Conservation (phyloP, 352 stramenopile species). For the Pythium dissimile region DNA sequence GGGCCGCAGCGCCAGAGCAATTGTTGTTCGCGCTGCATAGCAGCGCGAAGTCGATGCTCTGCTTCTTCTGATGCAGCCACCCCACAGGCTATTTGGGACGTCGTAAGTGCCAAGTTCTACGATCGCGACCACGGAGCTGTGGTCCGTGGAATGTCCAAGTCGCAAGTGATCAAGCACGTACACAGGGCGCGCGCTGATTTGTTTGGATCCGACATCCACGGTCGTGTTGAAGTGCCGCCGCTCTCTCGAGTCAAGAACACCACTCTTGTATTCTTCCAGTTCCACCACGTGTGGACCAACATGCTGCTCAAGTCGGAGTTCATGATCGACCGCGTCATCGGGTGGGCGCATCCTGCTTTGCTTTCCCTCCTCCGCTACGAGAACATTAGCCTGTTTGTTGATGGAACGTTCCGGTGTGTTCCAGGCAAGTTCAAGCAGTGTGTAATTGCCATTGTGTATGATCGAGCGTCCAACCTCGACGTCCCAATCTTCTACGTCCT, state of each 20-base stretch:
- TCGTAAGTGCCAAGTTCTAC: not conserved
- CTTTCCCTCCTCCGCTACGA: slow-evolving; percentile 9
- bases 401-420: slow-evolving; percentile 20
- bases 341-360: slow-evolving; percentile 16
- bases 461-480: slow-evolving; percentile 5
- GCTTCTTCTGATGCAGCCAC: not conserved
- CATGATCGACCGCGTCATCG: slow-evolving; percentile 15
- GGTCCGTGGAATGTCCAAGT: slow-evolving; percentile 6
- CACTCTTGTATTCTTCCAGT: slow-evolving; percentile 2
- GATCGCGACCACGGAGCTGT: not conserved
- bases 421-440: slow-evolving; percentile 14
- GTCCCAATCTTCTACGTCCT: slow-evolving; percentile 22
- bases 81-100: slow-evolving; percentile 5
- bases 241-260: not conserved
- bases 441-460: slow-evolving; percentile 21
- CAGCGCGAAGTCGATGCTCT: slow-evolving; percentile 6
- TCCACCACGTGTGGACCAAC: slow-evolving; percentile 8
- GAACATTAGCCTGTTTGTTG: slow-evolving; percentile 19
- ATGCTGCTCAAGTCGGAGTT: not conserved
- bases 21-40: not conserved
- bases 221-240: slow-evolving; percentile 4
- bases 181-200: not conserved
- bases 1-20: no score
- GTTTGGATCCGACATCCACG: slow-evolving; percentile 2
- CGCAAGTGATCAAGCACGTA: slow-evolving; percentile 4